Evolutionary conservation across 2,329 filamentous ascomycete species (phyloP), one percentile per base, ranked within the genome.

Genomic region (Colletotrichum sp.): DNA sequence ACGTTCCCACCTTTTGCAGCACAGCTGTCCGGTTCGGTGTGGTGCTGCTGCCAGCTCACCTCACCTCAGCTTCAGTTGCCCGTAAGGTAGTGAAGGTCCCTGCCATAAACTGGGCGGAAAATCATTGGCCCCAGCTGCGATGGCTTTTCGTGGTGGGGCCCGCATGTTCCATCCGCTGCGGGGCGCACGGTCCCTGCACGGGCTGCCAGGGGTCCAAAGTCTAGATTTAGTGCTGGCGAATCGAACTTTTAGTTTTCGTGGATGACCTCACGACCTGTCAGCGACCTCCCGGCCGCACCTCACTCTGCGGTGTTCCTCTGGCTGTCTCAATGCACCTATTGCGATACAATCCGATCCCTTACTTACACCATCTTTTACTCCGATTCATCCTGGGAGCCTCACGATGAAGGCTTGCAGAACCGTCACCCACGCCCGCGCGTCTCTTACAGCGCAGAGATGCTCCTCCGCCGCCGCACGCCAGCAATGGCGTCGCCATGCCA

Each of bases 261-360:
- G 69, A 77, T 77, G 76, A 77, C 76, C 76, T 77, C 76, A 77
- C 76, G 76, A 77, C 76, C 74, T 74, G 64, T 73, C 70, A 68
- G 64, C 73, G 73, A 68, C 59, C 24, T 59, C 66, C 72, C 52
- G 49, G 68, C 18, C 64, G 57, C 64, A 73, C 44, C 68, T 74
- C 44, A 18, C 26, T 65, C 44, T 24, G 30, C n/a, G 52, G 49
- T 64, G 26, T 49, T 65, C 36, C 59, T 26, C 34, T 59, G 52
- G 49, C 36, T 36, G 13, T 36, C 34, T 76, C 59, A 39, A 76
- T 63, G 63, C 59, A 71, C 34, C 32, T 68, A 21, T 32, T 55
- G 12, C 12, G 18, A 66, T 24, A 9, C 60, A 24, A 36, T 39
- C 28, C 18, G 15, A 63, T 39, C 32, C 10, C 32, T 49, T 30